Evolutionary conservation across 257 asterid species (phyloP).

Genomic region (Perilla frutescens): DNA sequence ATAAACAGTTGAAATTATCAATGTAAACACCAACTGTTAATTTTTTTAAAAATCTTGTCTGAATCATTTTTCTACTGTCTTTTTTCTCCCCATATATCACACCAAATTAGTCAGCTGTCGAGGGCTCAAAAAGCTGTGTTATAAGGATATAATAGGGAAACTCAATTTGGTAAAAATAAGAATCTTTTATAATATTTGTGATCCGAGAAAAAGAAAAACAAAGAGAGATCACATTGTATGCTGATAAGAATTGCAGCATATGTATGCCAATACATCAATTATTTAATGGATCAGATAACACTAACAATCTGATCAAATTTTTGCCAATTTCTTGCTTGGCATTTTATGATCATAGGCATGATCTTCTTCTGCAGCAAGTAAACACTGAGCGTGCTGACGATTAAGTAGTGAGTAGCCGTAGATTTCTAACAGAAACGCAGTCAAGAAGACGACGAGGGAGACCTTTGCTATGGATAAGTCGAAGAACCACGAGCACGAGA

Average conservation of each 20-base stretch:
- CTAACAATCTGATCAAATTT: background rate
- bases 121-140: no score
- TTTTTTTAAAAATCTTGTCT: no score
- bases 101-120: no score
- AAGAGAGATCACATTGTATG: background rate
- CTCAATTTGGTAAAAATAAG: no score
- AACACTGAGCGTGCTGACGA: background rate
- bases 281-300: constrained; percentile 28
- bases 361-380: background rate
- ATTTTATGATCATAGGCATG: background rate
- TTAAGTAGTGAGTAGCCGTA: constrained; percentile 37
- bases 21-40: no score
- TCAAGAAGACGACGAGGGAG: constrained; percentile 44
- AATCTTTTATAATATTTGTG: no score
- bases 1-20: no score
- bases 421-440: constrained; percentile 48
- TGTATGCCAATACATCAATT: background rate
- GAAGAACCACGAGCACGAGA: constrained; percentile 57
- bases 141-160: no score
- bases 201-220: background rate
- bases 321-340: background rate
- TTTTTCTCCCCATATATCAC: no score
- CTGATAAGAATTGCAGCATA: no score
- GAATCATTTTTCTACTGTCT: no score
- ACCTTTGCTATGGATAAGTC: constrained; percentile 45